phyloP scores from a whole-genome alignment of 257 asterid species.

The Prunella vulgaris region DNA sequence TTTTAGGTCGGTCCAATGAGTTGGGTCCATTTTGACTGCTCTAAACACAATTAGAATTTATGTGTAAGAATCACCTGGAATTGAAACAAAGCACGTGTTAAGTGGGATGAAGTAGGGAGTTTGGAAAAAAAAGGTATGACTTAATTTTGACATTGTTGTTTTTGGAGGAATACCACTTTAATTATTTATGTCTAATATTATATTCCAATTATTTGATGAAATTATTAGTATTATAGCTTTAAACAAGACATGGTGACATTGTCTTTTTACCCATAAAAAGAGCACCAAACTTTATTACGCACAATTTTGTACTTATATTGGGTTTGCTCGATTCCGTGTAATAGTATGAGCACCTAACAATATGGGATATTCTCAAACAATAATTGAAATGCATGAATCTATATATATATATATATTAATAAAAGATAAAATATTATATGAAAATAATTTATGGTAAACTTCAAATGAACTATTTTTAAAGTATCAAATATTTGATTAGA shows the following conservation, averaged over 20 bases:
- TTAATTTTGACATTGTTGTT: neutral
- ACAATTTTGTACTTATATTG: slow-evolving; percentile 11
- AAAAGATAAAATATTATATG: too few relatives aligned
- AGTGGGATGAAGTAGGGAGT: slow-evolving; percentile 5
- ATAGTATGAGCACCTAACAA: slow-evolving; percentile 15
- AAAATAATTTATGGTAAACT: too few relatives aligned
- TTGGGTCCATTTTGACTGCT: too few relatives aligned
- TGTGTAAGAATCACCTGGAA: neutral
- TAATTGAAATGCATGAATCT: slow-evolving; percentile 32
- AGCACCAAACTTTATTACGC: slow-evolving; percentile 18
- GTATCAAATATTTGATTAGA: too few relatives aligned
- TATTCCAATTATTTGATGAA: slow-evolving; percentile 1
- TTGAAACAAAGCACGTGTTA: slow-evolving; percentile 22
- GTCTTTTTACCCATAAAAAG: slow-evolving; percentile 29
- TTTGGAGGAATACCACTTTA: neutral
- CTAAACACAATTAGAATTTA: too few relatives aligned
- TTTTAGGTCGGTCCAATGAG: too few relatives aligned
- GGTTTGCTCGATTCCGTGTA: slow-evolving; percentile 11
- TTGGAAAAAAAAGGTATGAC: neutral
- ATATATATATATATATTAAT: neutral
- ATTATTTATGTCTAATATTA: slow-evolving; percentile 3
- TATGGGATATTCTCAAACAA: neutral
- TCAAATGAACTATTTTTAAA: too few relatives aligned
- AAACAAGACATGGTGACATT: slow-evolving; percentile 15
- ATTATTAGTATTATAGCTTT: slow-evolving; percentile 19